Percentiles rank a stretch among this genome's conserved stretches.
These are phyloP conservation scores for Collybiopsis luxurians DNA, from an alignment of 768 basidiomycete species.

Conservation along the genomic window DNA sequence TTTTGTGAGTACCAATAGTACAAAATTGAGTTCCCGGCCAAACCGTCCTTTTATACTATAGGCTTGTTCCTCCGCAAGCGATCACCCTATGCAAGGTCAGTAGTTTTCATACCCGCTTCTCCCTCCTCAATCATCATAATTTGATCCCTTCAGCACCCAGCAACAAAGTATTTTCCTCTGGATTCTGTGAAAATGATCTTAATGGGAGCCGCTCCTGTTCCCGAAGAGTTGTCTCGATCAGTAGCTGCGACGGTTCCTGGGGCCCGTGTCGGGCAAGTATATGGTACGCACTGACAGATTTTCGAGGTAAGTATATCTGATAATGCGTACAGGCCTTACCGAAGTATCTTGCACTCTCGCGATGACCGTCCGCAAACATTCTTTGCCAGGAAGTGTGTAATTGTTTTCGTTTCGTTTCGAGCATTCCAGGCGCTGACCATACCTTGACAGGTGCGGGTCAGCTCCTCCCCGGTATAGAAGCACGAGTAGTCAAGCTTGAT, in stretches of 20 bases:
- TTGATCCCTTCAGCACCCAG: constrained; percentile 24
- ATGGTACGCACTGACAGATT: constrained; percentile 19
- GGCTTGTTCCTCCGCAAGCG: constrained; percentile 30
- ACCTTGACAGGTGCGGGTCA: constrained; percentile 58
- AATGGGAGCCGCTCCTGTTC: constrained; percentile 30
- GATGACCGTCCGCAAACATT: constrained; percentile 17
- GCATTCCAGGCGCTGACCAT: too few species aligned
- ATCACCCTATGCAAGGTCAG: constrained; percentile 28
- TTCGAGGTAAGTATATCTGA: not conserved
- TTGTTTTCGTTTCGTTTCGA: constrained; percentile 25
- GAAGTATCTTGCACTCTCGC: constrained; percentile 37
- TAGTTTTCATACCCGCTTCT: not conserved
- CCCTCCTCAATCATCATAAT: too few species aligned
- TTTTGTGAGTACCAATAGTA: constrained; percentile 5
- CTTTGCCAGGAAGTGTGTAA: not conserved
- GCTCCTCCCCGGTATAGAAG: constrained; percentile 52
- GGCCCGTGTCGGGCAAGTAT: constrained; percentile 28
- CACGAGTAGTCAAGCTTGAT: constrained; percentile 54
- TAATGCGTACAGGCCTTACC: constrained; percentile 35
- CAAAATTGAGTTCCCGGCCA: not conserved
- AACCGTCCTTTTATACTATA: too few species aligned
- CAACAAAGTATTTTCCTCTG: constrained; percentile 27
- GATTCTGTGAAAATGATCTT: constrained; percentile 15
- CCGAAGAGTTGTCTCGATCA: not conserved
- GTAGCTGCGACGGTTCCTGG: constrained; percentile 25